Percentiles rank a stretch among this genome's conserved stretches.
Evolutionary conservation across 257 asterid species (phyloP).

Genomic region (Echium plantagineum): DNA sequence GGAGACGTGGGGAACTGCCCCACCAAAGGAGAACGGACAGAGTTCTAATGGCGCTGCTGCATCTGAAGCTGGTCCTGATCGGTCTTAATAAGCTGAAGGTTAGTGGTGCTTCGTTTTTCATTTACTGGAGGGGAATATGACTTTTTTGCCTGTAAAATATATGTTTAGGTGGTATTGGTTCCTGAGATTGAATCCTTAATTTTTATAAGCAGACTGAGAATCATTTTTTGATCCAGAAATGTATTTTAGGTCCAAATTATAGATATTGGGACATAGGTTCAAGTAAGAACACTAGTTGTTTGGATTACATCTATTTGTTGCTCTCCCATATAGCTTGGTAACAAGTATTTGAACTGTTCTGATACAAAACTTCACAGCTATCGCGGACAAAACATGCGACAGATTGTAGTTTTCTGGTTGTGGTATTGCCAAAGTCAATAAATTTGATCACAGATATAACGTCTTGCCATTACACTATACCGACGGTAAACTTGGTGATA

Average conservation of each 20-base stretch:
- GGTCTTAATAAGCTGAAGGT: conserved; percentile 3
- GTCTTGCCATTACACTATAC: too few relatives aligned
- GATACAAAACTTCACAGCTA: too few relatives aligned
- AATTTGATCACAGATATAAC: too few relatives aligned
- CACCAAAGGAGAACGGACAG: conserved; percentile 34
- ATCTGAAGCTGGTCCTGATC: conserved; percentile 16
- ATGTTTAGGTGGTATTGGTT: neutral
- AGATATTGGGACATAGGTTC: neutral
- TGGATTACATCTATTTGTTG: too few relatives aligned
- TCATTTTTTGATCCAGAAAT: neutral
- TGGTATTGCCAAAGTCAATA: too few relatives aligned
- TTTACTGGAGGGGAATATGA: neutral
- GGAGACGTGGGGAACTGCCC: conserved; percentile 43
- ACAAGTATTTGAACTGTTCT: too few relatives aligned
- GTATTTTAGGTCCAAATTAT: neutral
- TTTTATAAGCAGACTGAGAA: too few relatives aligned
- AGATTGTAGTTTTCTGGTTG: too few relatives aligned
- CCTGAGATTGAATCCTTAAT: neutral
- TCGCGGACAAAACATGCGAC: too few relatives aligned
- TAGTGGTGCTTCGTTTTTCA: neutral
- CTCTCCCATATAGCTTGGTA: too few relatives aligned
- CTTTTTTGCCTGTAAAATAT: neutral
- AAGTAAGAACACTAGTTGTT: too few relatives aligned
- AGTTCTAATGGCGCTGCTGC: conserved; percentile 18
- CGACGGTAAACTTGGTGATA: too few relatives aligned